Evolutionary conservation across 345 rosid genomes (phyloP).

Genomic region (Euphorbia peplus): DNA sequence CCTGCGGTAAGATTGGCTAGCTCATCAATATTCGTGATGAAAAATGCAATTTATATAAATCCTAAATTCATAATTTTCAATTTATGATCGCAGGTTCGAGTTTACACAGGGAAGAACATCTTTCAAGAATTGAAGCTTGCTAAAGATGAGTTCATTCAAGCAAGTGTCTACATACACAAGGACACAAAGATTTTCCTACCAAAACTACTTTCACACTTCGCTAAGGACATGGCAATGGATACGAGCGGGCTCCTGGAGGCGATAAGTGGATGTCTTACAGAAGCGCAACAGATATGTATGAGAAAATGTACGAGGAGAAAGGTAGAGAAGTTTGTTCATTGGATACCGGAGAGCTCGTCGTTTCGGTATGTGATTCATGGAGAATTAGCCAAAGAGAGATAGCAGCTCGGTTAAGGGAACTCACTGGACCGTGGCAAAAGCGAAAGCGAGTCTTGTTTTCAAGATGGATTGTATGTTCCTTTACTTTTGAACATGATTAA

Average conservation of each 20-base stretch:
- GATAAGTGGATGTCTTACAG: constrained; percentile 44
- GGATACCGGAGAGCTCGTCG: constrained; percentile 63
- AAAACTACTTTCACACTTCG: constrained; percentile 53
- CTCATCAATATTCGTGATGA: not conserved
- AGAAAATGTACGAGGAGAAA: constrained; percentile 49
- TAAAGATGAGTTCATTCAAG: constrained; percentile 54
- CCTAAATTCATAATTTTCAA: constrained; percentile 1
- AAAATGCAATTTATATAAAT: not conserved
- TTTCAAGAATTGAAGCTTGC: constrained; percentile 63
- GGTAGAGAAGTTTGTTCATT: constrained; percentile 47
- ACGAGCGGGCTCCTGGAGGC: constrained; percentile 38
- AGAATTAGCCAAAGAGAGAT: constrained; percentile 38
- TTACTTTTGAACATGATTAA: not conserved
- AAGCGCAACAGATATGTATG: constrained; percentile 47
- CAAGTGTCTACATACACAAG: constrained; percentile 52
- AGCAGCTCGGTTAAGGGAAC: too few relatives aligned
- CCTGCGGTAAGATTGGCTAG: constrained; percentile 47
- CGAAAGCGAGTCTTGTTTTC: too few relatives aligned
- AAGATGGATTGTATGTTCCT: too few relatives aligned
- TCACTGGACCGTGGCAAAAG: too few relatives aligned
- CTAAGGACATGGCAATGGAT: constrained; percentile 63
- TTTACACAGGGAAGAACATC: constrained; percentile 54
- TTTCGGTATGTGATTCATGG: constrained; percentile 68
- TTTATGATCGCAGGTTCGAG: constrained; percentile 46
- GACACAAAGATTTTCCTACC: constrained; percentile 66